A percentile compares a stretch with the other conserved stretches of the same genome.
Conservation (phyloP, 495 filamentous ascomycete species). For the Penicillium diatomitis region DNA sequence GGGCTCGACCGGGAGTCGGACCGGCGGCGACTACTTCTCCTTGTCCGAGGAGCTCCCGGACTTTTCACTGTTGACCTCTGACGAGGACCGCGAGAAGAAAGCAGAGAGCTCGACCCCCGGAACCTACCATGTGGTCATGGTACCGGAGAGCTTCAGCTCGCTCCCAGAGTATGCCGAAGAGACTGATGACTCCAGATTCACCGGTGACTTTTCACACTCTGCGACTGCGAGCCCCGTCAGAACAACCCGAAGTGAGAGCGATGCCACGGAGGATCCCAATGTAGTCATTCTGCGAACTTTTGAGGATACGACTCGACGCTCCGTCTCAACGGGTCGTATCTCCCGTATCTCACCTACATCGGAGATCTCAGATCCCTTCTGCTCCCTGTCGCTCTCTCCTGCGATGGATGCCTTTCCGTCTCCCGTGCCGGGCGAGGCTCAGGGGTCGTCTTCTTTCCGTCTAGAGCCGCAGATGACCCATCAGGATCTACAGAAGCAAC, state of each 20-base stretch:
- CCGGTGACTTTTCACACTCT: slow-evolving; percentile 13
- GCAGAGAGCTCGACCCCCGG: slow-evolving; percentile 44
- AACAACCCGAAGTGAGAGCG: slow-evolving; percentile 8
- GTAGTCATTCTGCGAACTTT: slow-evolving; percentile 40
- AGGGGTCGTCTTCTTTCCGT: slow-evolving; percentile 4
- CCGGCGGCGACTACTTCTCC: slow-evolving; percentile 19
- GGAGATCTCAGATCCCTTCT: slow-evolving; percentile 25
- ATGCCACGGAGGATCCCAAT: slow-evolving; percentile 28
- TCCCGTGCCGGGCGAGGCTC: slow-evolving; percentile 10
- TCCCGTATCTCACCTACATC: slow-evolving; percentile 30
- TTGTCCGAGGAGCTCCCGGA: slow-evolving; percentile 39
- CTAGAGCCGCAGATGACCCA: slow-evolving; percentile 12
- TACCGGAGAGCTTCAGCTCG: slow-evolving; percentile 45
- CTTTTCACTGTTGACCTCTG: slow-evolving; percentile 46
- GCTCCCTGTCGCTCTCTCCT: slow-evolving; percentile 17
- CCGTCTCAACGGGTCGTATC: slow-evolving; percentile 16
- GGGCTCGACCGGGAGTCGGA: slow-evolving; percentile 13
- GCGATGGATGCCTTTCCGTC: slow-evolving; percentile 12
- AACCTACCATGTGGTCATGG: slow-evolving; percentile 48
- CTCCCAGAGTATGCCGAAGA: slow-evolving; percentile 44
- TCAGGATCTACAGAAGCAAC: slow-evolving; percentile 18
- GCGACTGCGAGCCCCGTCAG: slow-evolving; percentile 12
- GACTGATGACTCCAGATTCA: slow-evolving; percentile 13
- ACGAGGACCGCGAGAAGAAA: slow-evolving; percentile 52
- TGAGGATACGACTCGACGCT: slow-evolving; percentile 34